These are phyloP conservation scores for Penicillium sp. DNA, from an alignment of 2,329 filamentous ascomycete genomes.

Conservation along the genomic window DNA sequence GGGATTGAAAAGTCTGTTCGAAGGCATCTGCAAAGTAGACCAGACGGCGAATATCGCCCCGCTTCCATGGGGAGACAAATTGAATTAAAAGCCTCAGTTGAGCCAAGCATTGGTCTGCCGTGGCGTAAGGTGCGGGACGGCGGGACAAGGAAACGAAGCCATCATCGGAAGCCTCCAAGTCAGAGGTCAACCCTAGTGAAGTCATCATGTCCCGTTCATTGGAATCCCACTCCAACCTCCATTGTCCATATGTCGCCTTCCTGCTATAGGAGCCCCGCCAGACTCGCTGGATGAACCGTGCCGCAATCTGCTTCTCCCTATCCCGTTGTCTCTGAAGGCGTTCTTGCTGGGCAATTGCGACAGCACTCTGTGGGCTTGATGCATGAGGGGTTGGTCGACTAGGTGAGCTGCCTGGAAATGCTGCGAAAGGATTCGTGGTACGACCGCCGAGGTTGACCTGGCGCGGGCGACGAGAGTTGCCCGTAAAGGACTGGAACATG, in stretches of 20 bases:
- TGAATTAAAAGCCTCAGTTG: constrained; percentile 63
- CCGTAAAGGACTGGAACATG: constrained; percentile 93
- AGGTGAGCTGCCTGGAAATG: constrained; percentile 43
- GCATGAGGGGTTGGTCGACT: constrained; percentile 52
- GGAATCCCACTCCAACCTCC: constrained; percentile 59
- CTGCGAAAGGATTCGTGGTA: constrained; percentile 69
- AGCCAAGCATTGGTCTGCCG: constrained; percentile 38
- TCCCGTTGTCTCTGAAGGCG: constrained; percentile 74
- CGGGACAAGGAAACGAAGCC: constrained; percentile 9
- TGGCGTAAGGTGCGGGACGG: constrained; percentile 35
- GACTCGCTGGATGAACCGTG: constrained; percentile 65
- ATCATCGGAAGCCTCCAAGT: constrained; percentile 2
- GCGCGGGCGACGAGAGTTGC: constrained; percentile 73
- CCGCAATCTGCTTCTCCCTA: constrained; percentile 67
- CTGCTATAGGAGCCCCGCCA: constrained; percentile 74
- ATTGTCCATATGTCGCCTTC: constrained; percentile 50
- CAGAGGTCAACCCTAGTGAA: constrained; percentile 17
- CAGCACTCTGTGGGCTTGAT: constrained; percentile 65
- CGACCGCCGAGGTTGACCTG: constrained; percentile 93
- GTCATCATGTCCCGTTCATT: constrained; percentile 44
- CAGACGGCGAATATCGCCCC: constrained; percentile 38
- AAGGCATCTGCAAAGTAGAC: constrained; percentile 43
- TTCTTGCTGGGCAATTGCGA: constrained; percentile 82
- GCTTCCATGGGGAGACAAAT: constrained; percentile 50
- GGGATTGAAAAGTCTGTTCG: constrained; percentile 34